phyloP scores from a whole-genome alignment of 306 rosid genomes.

The Acacia melanoxylon region DNA sequence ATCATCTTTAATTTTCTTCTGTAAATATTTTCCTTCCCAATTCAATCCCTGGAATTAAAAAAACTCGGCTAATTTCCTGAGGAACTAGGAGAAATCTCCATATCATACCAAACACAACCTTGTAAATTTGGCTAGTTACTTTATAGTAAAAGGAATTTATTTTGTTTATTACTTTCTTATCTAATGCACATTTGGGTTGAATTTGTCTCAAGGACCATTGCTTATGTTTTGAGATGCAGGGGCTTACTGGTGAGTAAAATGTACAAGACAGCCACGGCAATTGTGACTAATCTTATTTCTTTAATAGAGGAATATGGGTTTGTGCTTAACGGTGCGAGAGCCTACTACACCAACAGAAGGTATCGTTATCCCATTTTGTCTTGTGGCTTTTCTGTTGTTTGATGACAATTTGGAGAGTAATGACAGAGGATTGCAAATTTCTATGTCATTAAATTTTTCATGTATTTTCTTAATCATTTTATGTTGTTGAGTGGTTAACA shows the following conservation, averaged over 20 bases:
- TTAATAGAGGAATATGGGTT: slow-evolving; percentile 69
- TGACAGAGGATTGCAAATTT: background rate
- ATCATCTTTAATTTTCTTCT: background rate
- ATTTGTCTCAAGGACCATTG: background rate
- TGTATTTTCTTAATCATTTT: background rate
- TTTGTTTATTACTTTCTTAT: background rate
- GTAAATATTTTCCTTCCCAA: background rate
- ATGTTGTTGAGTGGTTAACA: background rate
- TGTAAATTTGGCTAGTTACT: background rate
- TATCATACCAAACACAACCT: background rate
- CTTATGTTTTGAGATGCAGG: slow-evolving; percentile 42
- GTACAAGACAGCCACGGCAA: slow-evolving; percentile 69
- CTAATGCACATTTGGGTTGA: background rate
- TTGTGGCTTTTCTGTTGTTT: slow-evolving; percentile 2
- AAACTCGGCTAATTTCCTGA: background rate
- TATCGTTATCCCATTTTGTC: slow-evolving; percentile 21
- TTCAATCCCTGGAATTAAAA: background rate
- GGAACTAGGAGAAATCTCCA: background rate
- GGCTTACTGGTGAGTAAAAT: slow-evolving; percentile 85
- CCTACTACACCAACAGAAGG: slow-evolving; percentile 89
- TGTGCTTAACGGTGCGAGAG: slow-evolving; percentile 88
- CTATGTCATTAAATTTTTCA: background rate
- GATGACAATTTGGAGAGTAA: background rate
- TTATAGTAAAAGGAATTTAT: background rate
- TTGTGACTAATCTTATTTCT: slow-evolving; percentile 71